Percentiles rank a stretch among this genome's conserved stretches.
Evolutionary conservation across 495 filamentous ascomycete species (phyloP).

Genomic region (Xylona heveae): DNA sequence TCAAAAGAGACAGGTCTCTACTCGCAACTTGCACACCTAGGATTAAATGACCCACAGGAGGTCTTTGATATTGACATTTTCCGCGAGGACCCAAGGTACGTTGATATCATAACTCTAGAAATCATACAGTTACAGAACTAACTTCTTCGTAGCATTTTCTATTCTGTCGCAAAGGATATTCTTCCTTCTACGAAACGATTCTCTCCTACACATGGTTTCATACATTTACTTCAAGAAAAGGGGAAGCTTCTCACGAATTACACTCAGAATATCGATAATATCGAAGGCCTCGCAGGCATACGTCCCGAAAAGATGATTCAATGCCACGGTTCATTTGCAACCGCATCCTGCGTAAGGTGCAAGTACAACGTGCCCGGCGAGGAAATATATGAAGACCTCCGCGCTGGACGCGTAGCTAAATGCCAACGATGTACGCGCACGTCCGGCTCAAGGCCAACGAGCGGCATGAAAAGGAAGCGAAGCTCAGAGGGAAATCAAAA

Average conservation of each 20-base stretch:
- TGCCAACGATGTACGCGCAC: conserved; percentile 31
- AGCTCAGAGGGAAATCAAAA: conserved; percentile 34
- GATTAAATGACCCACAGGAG: conserved; percentile 72
- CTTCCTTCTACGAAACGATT: conserved; percentile 50
- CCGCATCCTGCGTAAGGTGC: conserved; percentile 76
- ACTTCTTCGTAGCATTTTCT: conserved; percentile 42
- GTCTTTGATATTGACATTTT: conserved; percentile 85
- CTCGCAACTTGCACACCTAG: conserved; percentile 55
- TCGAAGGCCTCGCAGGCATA: conserved; percentile 78
- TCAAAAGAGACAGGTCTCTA: conserved; percentile 76
- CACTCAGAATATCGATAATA: conserved; percentile 97
- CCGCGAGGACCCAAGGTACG: conserved; percentile 48
- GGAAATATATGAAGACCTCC: conserved; percentile 58
- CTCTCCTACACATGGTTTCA: conserved; percentile 88
- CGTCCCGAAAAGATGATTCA: conserved; percentile 69
- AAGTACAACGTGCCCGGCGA: conserved; percentile 51
- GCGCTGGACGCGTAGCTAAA: conserved; percentile 42
- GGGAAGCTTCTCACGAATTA: conserved; percentile 88
- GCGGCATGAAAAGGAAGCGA: conserved; percentile 54
- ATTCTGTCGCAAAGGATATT: conserved; percentile 78
- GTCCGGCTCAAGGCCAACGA: conserved; percentile 17
- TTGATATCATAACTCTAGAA: background rate
- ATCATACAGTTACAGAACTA: background rate
- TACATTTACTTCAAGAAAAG: conserved; percentile 79
- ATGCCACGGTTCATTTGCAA: conserved; percentile 91